Evolutionary conservation across 164 flowering plant genomes (phyloP), one percentile per base, ranked within the genome.

Genomic region (Platanus orientalis): DNA sequence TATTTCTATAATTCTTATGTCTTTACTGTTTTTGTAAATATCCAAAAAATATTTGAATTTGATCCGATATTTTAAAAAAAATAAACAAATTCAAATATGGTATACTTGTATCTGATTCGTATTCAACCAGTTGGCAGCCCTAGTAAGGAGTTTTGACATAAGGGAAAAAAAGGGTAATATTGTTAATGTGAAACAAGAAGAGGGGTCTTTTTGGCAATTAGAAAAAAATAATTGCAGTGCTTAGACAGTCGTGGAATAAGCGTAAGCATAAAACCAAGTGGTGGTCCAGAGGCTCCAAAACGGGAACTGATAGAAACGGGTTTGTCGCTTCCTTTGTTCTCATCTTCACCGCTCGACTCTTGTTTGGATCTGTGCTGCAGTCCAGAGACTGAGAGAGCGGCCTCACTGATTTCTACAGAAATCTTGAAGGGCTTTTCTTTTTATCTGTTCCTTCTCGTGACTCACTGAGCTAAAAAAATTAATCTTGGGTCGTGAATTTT

Each of bases 301-400:
- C 14, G 2, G 52, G 36, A 59, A 54, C 58, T 50, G 69, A 65
- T 56, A 75, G 52, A 71, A 60, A 61, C 54, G 21, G 61, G 70
- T 60, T 71, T 80, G 88, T 80, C 85, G 61, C 76, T 61, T 78
- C 60, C 73, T 59, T 72, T 70, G 81, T 73, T 78, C 54, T 77
- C 78, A 73, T 74, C 72, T 70, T 68, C 2, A 32, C 27, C 52
- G 7, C 62, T 65, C 69, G n/a, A 32, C 60, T 20, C 51, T 42
- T 56, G 54, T 64, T 24, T 14, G n/a, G 19, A 42, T 42, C 47
- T 42, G 10, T 5, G 16, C 57, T 51, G 6, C 13, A 23, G n/a
- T 2, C 34, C 28, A 40, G 42, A n/a, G 57, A 67, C 54, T 34
- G 62, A 57, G 56, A 45, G 47, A 58, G 52, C 4, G 49, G 23